Conservation (phyloP, 805 yeast genomes). For the Zygosaccharomyces rouxii region DNA sequence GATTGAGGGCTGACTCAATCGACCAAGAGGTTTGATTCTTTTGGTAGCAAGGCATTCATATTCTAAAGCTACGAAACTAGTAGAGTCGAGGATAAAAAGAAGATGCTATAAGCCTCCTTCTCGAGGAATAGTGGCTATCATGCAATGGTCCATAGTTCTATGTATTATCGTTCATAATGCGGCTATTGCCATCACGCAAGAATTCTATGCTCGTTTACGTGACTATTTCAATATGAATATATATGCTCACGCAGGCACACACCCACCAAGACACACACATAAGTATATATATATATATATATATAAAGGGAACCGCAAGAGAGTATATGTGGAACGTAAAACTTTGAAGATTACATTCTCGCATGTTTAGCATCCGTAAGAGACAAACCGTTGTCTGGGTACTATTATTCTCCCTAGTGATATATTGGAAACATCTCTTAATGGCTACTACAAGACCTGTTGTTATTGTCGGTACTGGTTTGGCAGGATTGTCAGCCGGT, state of each 20-base stretch:
- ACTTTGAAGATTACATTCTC: not conserved
- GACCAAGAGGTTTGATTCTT: slow-evolving; percentile 35
- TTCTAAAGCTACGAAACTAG: not conserved
- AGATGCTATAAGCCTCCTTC: not conserved
- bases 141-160: not conserved
- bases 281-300: not conserved
- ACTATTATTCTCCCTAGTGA: not conserved
- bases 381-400: not conserved
- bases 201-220: not conserved
- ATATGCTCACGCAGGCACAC: not conserved
- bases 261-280: not conserved
- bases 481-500: slow-evolving; percentile 51
- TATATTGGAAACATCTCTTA: not conserved
- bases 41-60: slow-evolving; percentile 19
- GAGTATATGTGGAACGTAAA: not conserved
- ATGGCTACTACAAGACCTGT: slow-evolving; percentile 30
- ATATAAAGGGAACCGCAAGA: not conserved
- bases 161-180: not conserved
- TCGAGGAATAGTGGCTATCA: slow-evolving; percentile 5
- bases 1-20: slow-evolving; percentile 16
- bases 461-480: slow-evolving; percentile 52
- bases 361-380: slow-evolving; percentile 2
- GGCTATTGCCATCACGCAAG: slow-evolving; percentile 1
- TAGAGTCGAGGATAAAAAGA: slow-evolving; percentile 1
- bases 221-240: not conserved